Evolutionary conservation across 2,329 filamentous ascomycete genomes (phyloP), one percentile per base, ranked within the genome.

Genomic region (Colletotrichum lindemuthianum): DNA sequence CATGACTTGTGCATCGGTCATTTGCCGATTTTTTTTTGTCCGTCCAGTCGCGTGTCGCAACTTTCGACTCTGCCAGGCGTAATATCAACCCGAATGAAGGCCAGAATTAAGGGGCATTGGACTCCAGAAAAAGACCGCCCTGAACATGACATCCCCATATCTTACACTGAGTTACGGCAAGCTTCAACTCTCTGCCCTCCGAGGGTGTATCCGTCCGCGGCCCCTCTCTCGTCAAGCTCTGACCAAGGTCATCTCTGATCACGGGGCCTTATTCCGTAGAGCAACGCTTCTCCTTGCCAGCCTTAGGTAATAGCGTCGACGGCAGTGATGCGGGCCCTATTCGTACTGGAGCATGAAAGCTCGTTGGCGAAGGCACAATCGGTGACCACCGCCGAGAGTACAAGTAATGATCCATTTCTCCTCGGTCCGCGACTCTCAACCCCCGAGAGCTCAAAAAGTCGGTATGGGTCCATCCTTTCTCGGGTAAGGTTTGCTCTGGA

Each of bases 231-330:
- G 49, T 50, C 44, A 52, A 53, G 48, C n/a, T 53, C 48, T 59
- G 49, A 50, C 43, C 43, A 59, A 63, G 37, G 55, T 59, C 49
- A 48, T 49, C 48, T 59, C 44, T 24, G 24, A 24, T 24, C 16
- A 24, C 24, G 32, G 36, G 37, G 51, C 45, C 47, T 51, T 50
- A 32, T 37, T 43, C 37, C n/a, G 47, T 51, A 45, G 47, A 45
- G 37, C 47, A 34, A 47, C 36, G 48, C 48, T 24, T 34, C 60
- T 43, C 54, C 16, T 48, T 47, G 44, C 32, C 56, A 43, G 33
- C 32, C 39, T 60, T 64, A 54, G 60, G 60, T 59, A 64, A 64
- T 60, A 44, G 49, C 50, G 50, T 50, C 50, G 43, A 60, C 44
- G 47, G 16, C 37, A 37, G 40, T 45, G 11, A 40, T 50, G 57